Base-by-base conservation (phyloP, 306 rosid genomes). In the Sesbania bispinosa region DNA sequence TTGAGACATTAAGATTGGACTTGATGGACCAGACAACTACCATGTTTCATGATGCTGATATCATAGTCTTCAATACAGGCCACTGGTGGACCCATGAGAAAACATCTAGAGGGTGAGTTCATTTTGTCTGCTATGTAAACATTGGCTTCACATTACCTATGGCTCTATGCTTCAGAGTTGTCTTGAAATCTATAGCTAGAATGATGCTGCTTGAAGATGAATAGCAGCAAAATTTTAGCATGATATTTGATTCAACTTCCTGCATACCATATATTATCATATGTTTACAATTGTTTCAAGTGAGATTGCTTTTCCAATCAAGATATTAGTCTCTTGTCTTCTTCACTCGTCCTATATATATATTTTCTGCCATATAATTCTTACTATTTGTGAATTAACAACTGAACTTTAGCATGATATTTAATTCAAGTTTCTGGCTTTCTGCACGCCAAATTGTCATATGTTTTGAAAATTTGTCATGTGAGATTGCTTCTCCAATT, bases 41-140 rank as follows among this genome's bases (percentile, higher is more conserved):
- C 32, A 86, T 77, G 69, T 89, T 91, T 67, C 79, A 79, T 48
- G 97, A 95, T 77, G 96, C 96, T 3, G 93, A 91, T 65, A 76
- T 91, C 62, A 55, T 95, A 69, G 88, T 95, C 78, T 95, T 95
- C 81, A 95, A 95, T 62, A 89, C 96, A 15, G 99, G 99, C 57
- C 97, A 91, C 38, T 95, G 99, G 99, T 95, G 99, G 99, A 95
- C 97, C 7, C 97, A 95, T 52, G 96, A 88, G 75, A 95, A 95
- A 81, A 95, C 99, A 29, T 95, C 97, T 15, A 82, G 69, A 79
- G 99, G 99, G 99, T 95, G 54, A 77, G 88, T 77, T 19, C 3
- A 19, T 20, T 42, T 24, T 13, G 16, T 71, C 54, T 38, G 39
- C 15, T 72, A 42, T 61, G n/a, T 51, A 38, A 69, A 35, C 52